These are phyloP conservation scores for Trametes hirsuta DNA, from an alignment of 1,284 basidiomycete species.

Conservation along the genomic window DNA sequence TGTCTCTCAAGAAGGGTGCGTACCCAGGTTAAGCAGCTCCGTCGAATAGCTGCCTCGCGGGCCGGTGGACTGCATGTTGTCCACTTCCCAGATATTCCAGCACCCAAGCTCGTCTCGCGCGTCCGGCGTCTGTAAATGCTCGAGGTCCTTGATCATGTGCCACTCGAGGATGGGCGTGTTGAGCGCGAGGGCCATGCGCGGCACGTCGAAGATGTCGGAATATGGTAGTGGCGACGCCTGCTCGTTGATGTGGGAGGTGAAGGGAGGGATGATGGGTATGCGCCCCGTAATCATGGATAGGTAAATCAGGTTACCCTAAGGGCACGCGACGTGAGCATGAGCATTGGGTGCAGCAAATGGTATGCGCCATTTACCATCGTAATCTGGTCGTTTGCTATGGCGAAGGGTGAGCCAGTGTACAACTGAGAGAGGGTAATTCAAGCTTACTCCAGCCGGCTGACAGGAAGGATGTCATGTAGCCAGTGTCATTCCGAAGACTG, in stretches of 20 bases:
- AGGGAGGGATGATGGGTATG: slow-evolving; percentile 62
- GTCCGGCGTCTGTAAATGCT: slow-evolving; percentile 8
- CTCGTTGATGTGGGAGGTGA: slow-evolving; percentile 59
- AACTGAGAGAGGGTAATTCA: neutral
- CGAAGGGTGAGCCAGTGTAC: neutral
- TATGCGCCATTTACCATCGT: slow-evolving; percentile 47
- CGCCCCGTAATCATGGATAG: slow-evolving; percentile 62
- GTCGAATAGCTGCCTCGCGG: slow-evolving; percentile 53
- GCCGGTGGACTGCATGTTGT: slow-evolving; percentile 39
- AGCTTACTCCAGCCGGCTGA: slow-evolving; percentile 66
- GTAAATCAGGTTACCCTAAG: slow-evolving; percentile 65
- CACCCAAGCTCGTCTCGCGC: slow-evolving; percentile 61
- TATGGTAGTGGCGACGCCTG: slow-evolving; percentile 36
- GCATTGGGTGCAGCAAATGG: neutral
- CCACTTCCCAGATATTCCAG: slow-evolving; percentile 61
- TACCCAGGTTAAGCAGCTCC: slow-evolving; percentile 51
- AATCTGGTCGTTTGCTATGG: slow-evolving; percentile 66
- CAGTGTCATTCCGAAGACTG: slow-evolving; percentile 53
- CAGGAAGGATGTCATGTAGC: slow-evolving; percentile 67
- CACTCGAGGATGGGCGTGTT: slow-evolving; percentile 41
- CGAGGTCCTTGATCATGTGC: slow-evolving; percentile 39
- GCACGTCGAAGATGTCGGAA: slow-evolving; percentile 44
- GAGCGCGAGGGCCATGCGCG: slow-evolving; percentile 39
- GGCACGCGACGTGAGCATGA: neutral
- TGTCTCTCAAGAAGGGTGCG: slow-evolving; percentile 10